A percentile compares a stretch with the other conserved stretches of the same genome.
Evolutionary conservation across 2,329 filamentous ascomycete genomes (phyloP).

Genomic region (Nemania diffusa): DNA sequence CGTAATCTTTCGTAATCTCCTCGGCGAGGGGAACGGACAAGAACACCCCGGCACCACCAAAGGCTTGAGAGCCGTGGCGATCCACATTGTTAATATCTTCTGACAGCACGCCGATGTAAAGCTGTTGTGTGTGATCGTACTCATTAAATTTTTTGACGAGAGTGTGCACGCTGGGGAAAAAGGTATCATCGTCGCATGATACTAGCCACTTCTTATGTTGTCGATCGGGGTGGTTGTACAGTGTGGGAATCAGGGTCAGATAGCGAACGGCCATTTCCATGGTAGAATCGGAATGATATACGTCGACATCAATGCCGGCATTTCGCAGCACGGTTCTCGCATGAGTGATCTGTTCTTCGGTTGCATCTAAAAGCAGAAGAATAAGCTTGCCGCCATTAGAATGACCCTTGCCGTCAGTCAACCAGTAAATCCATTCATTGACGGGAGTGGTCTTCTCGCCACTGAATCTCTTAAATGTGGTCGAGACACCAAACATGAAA

Average conservation of each 20-base stretch:
- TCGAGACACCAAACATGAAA: conserved; percentile 69
- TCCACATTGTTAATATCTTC: conserved; percentile 70
- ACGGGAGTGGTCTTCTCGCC: conserved; percentile 63
- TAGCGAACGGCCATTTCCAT: conserved; percentile 70
- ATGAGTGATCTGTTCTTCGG: conserved; percentile 61
- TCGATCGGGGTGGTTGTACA: conserved; percentile 64
- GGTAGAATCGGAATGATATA: conserved; percentile 63
- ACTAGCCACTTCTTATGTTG: conserved; percentile 67
- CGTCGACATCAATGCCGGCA: conserved; percentile 66
- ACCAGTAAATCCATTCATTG: conserved; percentile 69
- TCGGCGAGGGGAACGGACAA: conserved; percentile 63
- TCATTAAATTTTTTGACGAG: conserved; percentile 62
- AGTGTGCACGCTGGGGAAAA: conserved; percentile 68
- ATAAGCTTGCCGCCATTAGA: conserved; percentile 68
- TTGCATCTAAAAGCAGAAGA: conserved; percentile 64
- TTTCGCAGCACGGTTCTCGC: conserved; percentile 58
- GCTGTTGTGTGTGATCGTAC: conserved; percentile 62
- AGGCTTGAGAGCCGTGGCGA: conserved; percentile 71
- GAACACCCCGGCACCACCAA: conserved; percentile 72
- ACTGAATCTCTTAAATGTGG: conserved; percentile 65
- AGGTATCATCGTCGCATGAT: conserved; percentile 73
- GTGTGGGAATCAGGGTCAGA: conserved; percentile 63
- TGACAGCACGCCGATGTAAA: conserved; percentile 71
- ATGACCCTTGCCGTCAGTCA: conserved; percentile 65
- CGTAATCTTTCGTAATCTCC: conserved; percentile 58